A percentile compares a stretch with the other conserved stretches of the same genome.
These are phyloP conservation scores for Simmondsia chinensis DNA, from an alignment of 148 eudicot species.

Conservation along the genomic window DNA sequence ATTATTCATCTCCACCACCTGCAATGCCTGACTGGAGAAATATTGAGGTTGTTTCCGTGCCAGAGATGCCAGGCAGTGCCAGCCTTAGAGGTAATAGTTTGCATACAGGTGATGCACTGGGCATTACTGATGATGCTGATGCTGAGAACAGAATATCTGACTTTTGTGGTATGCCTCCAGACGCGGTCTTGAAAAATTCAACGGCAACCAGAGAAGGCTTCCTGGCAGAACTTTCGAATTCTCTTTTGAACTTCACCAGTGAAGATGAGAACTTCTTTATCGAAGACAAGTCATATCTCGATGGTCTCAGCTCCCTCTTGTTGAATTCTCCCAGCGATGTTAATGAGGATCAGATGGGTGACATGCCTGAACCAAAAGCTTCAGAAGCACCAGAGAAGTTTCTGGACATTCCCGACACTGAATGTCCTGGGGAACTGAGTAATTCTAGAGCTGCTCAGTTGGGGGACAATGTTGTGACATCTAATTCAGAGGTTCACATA, in stretches of 20 bases:
- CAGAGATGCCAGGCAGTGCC: conserved; percentile 24
- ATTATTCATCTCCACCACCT: conserved; percentile 50
- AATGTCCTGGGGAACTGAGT: conserved; percentile 18
- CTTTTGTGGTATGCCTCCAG: conserved; percentile 13
- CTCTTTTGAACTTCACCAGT: conserved; percentile 21
- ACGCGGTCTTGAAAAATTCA: conserved; percentile 17
- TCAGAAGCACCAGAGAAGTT: conserved; percentile 14
- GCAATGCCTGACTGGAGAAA: conserved; percentile 46
- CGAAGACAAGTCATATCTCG: conserved; percentile 29
- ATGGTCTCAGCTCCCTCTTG: conserved; percentile 31
- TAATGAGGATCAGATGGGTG: conserved; percentile 18
- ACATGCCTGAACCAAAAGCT: conserved; percentile 22
- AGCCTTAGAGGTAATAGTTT: conserved; percentile 15
- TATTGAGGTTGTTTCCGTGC: conserved; percentile 30
- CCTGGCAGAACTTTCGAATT: conserved; percentile 20
- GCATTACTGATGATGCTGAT: conserved; percentile 19
- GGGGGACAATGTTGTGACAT: conserved; percentile 6
- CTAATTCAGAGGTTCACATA: conserved; percentile 18
- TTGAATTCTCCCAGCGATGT: conserved; percentile 33
- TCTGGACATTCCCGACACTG: conserved; percentile 12
- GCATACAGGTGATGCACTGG: conserved; percentile 23
- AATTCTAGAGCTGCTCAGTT: neutral
- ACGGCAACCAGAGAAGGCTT: conserved; percentile 20
- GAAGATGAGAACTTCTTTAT: conserved; percentile 29
- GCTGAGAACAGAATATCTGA: conserved; percentile 17